Conservation (phyloP, 176 grass and related monocot species). For the Oryza glumipatula region DNA sequence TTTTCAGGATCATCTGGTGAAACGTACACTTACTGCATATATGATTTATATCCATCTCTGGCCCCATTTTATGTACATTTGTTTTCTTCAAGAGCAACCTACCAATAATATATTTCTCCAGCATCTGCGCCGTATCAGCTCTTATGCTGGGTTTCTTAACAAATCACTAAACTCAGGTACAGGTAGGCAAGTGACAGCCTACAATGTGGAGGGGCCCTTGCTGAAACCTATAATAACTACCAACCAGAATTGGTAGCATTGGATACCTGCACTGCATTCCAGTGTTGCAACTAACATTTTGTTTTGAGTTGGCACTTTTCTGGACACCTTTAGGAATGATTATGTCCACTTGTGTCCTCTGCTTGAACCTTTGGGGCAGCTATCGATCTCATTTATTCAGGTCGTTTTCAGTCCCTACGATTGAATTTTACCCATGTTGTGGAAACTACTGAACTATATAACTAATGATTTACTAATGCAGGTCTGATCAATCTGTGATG, state of each 20-base stretch:
- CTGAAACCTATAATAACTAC: constrained; percentile 36
- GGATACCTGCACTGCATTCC: constrained; percentile 33
- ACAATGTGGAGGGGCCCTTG: constrained; percentile 1
- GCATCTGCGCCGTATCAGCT: constrained; percentile 18
- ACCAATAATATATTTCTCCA: constrained; percentile 15
- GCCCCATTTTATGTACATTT: not conserved
- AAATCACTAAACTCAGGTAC: constrained; percentile 12
- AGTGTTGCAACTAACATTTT: constrained; percentile 30
- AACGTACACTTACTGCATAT: not conserved
- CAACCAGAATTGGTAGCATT: constrained; percentile 45
- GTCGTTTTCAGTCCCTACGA: not conserved
- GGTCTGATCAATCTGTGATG: not conserved
- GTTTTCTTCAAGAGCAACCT: constrained; percentile 12
- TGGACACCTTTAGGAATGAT: constrained; percentile 41
- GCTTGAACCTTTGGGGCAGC: constrained; percentile 22
- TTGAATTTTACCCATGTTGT: not conserved
- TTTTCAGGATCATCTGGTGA: not conserved
- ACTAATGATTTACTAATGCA: not conserved
- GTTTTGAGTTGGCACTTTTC: constrained; percentile 31
- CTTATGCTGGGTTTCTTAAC: not conserved
- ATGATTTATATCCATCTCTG: constrained; percentile 8
- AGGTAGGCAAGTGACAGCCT: constrained; percentile 52
- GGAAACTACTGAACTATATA: not conserved
- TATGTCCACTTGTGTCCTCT: constrained; percentile 16
- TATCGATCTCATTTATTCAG: constrained; percentile 28